Base-by-base conservation (phyloP, 2,329 filamentous ascomycete species). In the Claviceps quebecensis region DNA sequence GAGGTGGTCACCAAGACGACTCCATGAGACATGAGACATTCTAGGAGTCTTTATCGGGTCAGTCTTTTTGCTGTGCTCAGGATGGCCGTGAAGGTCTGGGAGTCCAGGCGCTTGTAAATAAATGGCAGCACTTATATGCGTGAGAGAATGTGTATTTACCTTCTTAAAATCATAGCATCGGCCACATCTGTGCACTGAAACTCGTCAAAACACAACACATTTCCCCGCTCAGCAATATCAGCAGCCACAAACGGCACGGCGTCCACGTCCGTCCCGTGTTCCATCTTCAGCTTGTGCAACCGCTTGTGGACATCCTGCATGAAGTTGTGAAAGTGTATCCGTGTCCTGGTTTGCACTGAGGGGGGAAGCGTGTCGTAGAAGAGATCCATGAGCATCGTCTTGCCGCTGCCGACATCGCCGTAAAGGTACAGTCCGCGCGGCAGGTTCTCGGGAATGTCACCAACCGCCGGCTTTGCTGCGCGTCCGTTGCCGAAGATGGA, bases 321-420 rank as follows among this genome's bases (percentile, higher is more conserved):
- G 73, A 98, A 98, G 67, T 95, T 95, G 73, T 97, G 89, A 69
- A 98, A 98, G 72, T 98, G 93, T 62, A 98, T 96, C 47, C 93
- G 78, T 46, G 84, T 94, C 72, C 95, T 96, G 36, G 81, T 80
- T 52, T 75, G 77, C 57, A 97, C 89, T 54, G 84, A 84, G 16
- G 72, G 66, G 0, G 93, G 93, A 22, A 97, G 72, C 0, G 91
- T 96, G 57, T 97, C 90, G 71, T 90, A 95, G 67, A 97, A 96
- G 48, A 98, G 74, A 65, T 98, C 91, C 93, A 98, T 98, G 63
- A 98, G 75, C 93, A 98, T 98, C 2, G 93, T 98, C 75, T 98
- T 98, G 55, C 93, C 93, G 61, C 88, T 94, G 41, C 93, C 93
- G 2, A 98, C 93, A 65, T 98, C 93, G 53, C 93, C 93, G 62